These are phyloP conservation scores for Trichomonas gallinae DNA, from an alignment of 208 protist genomes.

Conservation along the genomic window DNA sequence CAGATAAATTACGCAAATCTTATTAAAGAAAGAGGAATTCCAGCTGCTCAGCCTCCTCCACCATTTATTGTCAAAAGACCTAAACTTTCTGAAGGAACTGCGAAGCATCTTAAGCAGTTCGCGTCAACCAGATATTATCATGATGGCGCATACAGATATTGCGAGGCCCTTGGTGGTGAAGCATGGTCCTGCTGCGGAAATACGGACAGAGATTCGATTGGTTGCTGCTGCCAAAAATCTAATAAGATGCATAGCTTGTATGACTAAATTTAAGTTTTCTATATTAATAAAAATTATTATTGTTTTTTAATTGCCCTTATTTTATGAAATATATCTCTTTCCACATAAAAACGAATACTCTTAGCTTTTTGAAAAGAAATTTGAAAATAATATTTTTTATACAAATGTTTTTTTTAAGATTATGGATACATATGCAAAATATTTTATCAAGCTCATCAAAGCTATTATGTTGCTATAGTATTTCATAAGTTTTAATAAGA, in stretches of 20 bases:
- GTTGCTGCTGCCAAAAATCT: background rate
- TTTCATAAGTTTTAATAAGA: no score
- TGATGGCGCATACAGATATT: background rate
- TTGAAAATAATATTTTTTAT: no score
- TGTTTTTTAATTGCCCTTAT: no score
- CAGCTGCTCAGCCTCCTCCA: slow-evolving; percentile 6
- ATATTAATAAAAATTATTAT: background rate
- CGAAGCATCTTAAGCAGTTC: background rate
- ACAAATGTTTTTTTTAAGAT: no score
- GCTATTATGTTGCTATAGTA: no score
- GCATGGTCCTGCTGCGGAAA: slow-evolving; percentile 11
- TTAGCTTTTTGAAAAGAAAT: no score
- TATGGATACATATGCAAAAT: no score
- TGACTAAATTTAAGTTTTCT: background rate
- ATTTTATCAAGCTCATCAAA: no score
- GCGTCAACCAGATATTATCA: background rate
- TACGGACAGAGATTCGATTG: background rate
- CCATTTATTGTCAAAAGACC: slow-evolving; percentile 12
- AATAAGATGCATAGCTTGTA: background rate
- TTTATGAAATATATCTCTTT: no score
- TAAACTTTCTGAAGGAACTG: background rate
- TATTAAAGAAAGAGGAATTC: slow-evolving; percentile 18
- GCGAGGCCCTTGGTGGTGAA: background rate
- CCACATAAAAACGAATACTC: no score
- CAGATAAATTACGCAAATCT: background rate